These are phyloP conservation scores for Antitrichia curtipendula DNA, from an alignment of 225 moss, liverwort and hornwort species.

Conservation along the genomic window DNA sequence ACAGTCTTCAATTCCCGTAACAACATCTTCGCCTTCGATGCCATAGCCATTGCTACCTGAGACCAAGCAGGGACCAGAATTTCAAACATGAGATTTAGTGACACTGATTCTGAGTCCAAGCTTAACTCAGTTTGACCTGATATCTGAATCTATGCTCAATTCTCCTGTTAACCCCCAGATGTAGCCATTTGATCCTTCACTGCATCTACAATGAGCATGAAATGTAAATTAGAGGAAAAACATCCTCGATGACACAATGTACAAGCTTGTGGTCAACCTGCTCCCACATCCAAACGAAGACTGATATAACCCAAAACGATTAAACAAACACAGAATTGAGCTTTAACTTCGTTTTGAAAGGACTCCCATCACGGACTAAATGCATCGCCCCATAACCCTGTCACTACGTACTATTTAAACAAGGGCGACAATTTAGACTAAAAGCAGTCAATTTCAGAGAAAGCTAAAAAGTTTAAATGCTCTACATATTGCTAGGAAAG, in stretches of 20 bases:
- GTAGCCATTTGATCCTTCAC: not conserved
- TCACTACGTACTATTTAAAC: not conserved
- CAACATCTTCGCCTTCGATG: constrained; percentile 73
- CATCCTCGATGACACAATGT: not conserved
- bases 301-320: not conserved
- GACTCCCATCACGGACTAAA: not conserved
- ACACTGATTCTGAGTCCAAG: not conserved
- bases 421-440: not conserved
- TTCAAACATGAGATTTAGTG: not conserved
- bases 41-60: constrained; percentile 97
- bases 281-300: not conserved
- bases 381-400: not conserved
- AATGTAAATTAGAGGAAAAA: not conserved
- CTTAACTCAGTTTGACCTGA: not conserved
- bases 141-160: not conserved
- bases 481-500: not conserved
- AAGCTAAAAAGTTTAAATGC: not conserved
- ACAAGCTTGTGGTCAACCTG: not conserved
- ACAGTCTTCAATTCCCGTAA: constrained; percentile 79
- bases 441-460: not conserved
- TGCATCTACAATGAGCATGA: not conserved
- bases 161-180: not conserved
- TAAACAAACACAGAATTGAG: not conserved
- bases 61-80: not conserved
- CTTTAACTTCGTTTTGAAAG: not conserved